These are phyloP conservation scores for Sugiyamaella valdiviana DNA, from an alignment of 805 yeast species.

Conservation along the genomic window DNA sequence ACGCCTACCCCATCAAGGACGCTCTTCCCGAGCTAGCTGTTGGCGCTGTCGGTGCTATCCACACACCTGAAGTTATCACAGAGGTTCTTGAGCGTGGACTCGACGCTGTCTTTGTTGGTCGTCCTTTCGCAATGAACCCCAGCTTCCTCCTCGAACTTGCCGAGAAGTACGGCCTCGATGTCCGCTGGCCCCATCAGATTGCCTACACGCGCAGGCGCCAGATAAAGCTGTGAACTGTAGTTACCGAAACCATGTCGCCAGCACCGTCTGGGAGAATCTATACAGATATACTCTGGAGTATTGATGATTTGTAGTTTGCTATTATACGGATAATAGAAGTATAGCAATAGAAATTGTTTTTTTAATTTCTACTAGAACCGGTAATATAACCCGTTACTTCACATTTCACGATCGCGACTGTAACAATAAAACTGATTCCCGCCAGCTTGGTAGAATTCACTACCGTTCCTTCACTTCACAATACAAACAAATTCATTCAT, in stretches of 20 bases:
- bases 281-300: too few relatives aligned
- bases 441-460: too few relatives aligned
- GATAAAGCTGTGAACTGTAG: background rate
- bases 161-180: conserved; percentile 39
- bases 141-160: conserved; percentile 47
- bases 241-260: too few relatives aligned
- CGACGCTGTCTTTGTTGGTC: conserved; percentile 45
- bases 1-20: conserved; percentile 39
- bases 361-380: too few relatives aligned
- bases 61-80: conserved; percentile 35
- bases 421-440: too few relatives aligned
- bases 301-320: too few relatives aligned
- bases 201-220: conserved; percentile 1
- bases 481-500: background rate
- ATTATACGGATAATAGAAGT: too few relatives aligned
- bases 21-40: conserved; percentile 41
- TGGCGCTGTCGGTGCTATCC: conserved; percentile 45
- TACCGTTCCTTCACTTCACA: too few relatives aligned
- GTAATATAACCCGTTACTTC: too few relatives aligned
- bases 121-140: conserved; percentile 44
- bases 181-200: conserved; percentile 34
- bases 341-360: too few relatives aligned
- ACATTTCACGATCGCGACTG: too few relatives aligned
- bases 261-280: too few relatives aligned
- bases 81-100: conserved; percentile 37